Evolutionary conservation across 805 yeast species (phyloP), one percentile per base, ranked within the genome.

Genomic region (Cyberlindnera euphorbiae): DNA sequence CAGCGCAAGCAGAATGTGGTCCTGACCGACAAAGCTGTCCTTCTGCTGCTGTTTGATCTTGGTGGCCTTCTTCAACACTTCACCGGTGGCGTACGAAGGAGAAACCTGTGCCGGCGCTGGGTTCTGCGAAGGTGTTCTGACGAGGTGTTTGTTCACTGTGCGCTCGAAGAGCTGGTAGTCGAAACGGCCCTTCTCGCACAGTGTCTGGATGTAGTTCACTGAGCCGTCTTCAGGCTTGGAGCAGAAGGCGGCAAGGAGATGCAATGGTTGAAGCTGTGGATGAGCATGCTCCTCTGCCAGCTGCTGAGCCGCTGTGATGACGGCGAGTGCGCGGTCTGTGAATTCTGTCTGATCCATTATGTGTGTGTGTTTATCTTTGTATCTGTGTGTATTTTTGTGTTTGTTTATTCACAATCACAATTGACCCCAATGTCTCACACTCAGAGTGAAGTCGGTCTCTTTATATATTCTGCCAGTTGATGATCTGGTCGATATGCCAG

Each of bases 1-100:
- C 26, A 93, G 66, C 0, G 97, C 96, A 41, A 88, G 67, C 33
- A 93, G 64, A 10, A 93, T 66, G 60, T 93, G 98, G 63, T 93
- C 98, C 64, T 90, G 97, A 1, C 96, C 97, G 38, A 93, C 74
- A 55, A 76, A 93, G 14, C 80, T 70, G 62, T 93, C 98, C 60
- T 90, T 90, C 59, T 90, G 98, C 52, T 83, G 83, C 34, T 77
- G 69, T 62, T 84, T 83, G 52, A 87, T 76, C 56, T 87, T 83
- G 33, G 71, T 70, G 12, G 97, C 94, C 26, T 74, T 76, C 46
- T 74, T 73, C 30, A 93, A 59, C 15, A 93, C 76, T 56, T 77
- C 81, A 15, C 85, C 86, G 23, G 88, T 70, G n/a, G 86, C 74
- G 28, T 81, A 75, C 38, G 87, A 73, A 45, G 94, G 82, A 17